phyloP scores from a whole-genome alignment of 371 early-diverging fungal species.

The Batrachochytrium dendrobatidis region DNA sequence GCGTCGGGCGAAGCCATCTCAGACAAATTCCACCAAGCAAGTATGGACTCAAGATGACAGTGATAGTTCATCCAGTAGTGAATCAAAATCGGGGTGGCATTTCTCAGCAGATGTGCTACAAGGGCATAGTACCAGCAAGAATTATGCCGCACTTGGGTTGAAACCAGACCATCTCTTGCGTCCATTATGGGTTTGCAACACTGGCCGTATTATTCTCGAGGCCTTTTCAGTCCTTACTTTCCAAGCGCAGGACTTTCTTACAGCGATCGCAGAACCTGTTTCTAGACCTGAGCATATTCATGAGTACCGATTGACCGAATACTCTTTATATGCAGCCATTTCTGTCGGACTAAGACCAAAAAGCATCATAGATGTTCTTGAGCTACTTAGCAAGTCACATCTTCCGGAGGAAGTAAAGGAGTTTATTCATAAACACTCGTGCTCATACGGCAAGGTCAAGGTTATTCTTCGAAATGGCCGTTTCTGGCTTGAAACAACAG shows the following conservation, averaged over 20 bases:
- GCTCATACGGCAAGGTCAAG: conserved; percentile 97
- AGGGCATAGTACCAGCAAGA: no score
- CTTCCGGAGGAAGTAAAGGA: conserved; percentile 84
- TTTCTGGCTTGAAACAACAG: conserved; percentile 57
- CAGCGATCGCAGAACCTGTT: conserved; percentile 98
- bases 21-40: no score
- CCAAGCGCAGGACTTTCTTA: conserved; percentile 96
- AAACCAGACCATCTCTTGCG: conserved; percentile 82
- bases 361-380: conserved; percentile 91
- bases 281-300: conserved; percentile 77
- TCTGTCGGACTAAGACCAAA: conserved; percentile 97
- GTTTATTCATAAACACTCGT: conserved; percentile 87
- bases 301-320: conserved; percentile 97
- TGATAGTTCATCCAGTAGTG: no score
- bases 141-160: no score
- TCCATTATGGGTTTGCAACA: conserved; percentile 94
- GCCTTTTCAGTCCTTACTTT: conserved; percentile 90
- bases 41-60: no score
- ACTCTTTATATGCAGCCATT: conserved; percentile 98
- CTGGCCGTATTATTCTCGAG: conserved; percentile 93
- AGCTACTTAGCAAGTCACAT: conserved; percentile 47
- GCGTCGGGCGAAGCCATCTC: no score
- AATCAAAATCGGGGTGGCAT: no score
- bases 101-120: no score
- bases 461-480: conserved; percentile 92